Percentiles rank a stretch among this genome's conserved stretches.
Conservation (phyloP, 805 yeast genomes). For the Candida fluviatilis region DNA sequence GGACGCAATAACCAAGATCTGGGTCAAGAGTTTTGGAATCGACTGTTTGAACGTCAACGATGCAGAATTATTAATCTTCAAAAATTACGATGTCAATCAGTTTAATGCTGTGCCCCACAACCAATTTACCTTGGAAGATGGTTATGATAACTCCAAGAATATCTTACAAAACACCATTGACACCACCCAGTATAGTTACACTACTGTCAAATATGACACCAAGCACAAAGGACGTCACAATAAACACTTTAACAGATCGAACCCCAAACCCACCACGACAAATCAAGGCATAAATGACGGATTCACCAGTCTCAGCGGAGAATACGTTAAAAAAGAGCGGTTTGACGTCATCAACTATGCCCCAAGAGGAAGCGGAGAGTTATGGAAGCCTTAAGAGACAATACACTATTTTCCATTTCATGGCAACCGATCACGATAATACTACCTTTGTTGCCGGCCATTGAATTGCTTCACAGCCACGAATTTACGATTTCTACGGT, state of each 20-base stretch:
- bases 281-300: not conserved
- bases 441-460: too few relatives aligned
- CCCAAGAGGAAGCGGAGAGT: conserved; percentile 55
- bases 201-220: not conserved
- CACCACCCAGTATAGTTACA: conserved; percentile 25
- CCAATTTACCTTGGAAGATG: conserved; percentile 20
- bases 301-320: conserved; percentile 18
- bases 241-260: conserved; percentile 18
- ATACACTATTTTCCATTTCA: too few relatives aligned
- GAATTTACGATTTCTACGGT: too few relatives aligned
- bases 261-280: conserved; percentile 2
- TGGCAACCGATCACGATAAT: too few relatives aligned
- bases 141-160: conserved; percentile 16
- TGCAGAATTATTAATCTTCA: conserved; percentile 42
- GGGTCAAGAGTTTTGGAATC: conserved; percentile 55
- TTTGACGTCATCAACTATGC: conserved; percentile 51
- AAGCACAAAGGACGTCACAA: conserved; percentile 1
- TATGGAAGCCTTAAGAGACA: conserved; percentile 49
- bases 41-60: conserved; percentile 48
- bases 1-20: conserved; percentile 47
- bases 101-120: conserved; percentile 25
- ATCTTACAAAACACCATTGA: conserved; percentile 31
- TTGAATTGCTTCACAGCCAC: too few relatives aligned
- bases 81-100: conserved; percentile 31
- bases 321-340: conserved; percentile 35